These are phyloP conservation scores for Kodamaea lidongshanica DNA, from an alignment of 805 yeast species.

Conservation along the genomic window DNA sequence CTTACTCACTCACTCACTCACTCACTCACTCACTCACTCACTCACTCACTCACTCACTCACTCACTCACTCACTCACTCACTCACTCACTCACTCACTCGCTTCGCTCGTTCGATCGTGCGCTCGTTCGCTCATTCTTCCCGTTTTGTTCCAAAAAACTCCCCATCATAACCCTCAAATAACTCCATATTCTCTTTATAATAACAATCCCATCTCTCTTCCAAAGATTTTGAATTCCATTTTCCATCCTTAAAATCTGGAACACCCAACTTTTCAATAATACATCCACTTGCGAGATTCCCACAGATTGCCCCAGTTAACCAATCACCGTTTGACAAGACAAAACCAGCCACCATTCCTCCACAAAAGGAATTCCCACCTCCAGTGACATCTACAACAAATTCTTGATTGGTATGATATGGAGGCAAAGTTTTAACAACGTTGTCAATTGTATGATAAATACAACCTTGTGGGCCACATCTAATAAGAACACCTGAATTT, in stretches of 20 bases:
- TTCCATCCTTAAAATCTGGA: constrained; percentile 20
- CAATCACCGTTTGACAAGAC: constrained; percentile 43
- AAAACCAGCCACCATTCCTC: constrained; percentile 48
- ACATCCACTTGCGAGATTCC: constrained; percentile 72
- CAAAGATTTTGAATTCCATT: constrained; percentile 58
- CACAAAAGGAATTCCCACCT: constrained; percentile 42
- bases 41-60: too few species aligned
- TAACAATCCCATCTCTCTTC: constrained; percentile 42
- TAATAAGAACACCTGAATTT: constrained; percentile 48
- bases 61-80: too few species aligned
- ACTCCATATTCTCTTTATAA: constrained; percentile 13
- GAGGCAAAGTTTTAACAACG: constrained; percentile 49
- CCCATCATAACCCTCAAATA: constrained; percentile 4
- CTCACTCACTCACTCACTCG: too few species aligned
- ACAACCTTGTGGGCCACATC: constrained; percentile 78
- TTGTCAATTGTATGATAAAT: constrained; percentile 32
- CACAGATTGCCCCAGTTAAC: constrained; percentile 55
- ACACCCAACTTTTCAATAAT: constrained; percentile 78
- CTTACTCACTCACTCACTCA: too few species aligned
- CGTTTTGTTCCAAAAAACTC: too few species aligned
- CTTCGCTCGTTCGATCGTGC: too few species aligned
- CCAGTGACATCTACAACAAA: constrained; percentile 40
- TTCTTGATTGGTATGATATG: constrained; percentile 53
- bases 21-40: too few species aligned
- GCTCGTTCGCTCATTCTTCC: too few species aligned